phyloP scores from a whole-genome alignment of 495 filamentous ascomycete species.

The Aspergillus asperescens region DNA sequence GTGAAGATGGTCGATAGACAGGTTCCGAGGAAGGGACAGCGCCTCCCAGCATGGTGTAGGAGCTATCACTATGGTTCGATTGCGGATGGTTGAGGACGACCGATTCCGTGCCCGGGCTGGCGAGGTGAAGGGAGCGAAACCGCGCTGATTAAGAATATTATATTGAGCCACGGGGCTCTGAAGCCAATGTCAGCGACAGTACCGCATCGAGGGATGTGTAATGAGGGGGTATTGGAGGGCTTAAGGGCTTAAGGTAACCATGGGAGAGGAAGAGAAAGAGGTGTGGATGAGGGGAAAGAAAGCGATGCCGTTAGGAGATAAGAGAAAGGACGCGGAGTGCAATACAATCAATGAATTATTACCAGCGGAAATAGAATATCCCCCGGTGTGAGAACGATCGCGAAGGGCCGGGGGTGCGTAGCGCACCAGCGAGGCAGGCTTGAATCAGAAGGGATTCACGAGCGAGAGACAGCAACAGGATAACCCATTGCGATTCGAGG shows the following conservation, averaged over 20 bases:
- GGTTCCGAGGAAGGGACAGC: conserved; percentile 37
- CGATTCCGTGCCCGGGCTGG: conserved; percentile 39
- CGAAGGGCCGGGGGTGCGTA: conserved; percentile 17
- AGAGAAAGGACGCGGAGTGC: conserved; percentile 10
- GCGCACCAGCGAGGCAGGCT: conserved; percentile 14
- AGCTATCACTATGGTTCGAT: conserved; percentile 39
- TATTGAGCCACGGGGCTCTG: conserved; percentile 9
- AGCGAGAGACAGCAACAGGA: conserved; percentile 12
- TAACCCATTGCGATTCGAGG: conserved; percentile 17
- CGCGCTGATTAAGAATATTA: conserved; percentile 3
- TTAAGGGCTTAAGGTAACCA: conserved; percentile 7
- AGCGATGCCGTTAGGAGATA: conserved; percentile 6
- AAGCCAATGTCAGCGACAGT: conserved; percentile 15
- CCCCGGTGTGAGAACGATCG: conserved; percentile 10
- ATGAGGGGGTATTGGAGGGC: conserved; percentile 15
- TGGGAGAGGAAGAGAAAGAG: conserved; percentile 10
- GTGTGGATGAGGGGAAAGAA: conserved; percentile 14
- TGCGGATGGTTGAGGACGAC: conserved; percentile 43
- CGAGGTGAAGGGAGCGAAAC: conserved; percentile 4
- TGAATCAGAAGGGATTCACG: conserved; percentile 20
- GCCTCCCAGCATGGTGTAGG: conserved; percentile 49
- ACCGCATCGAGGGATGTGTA: conserved; percentile 12
- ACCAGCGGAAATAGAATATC: conserved; percentile 12
- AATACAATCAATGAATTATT: conserved; percentile 17
- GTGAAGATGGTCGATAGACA: conserved; percentile 31